Percentiles rank a stretch among this genome's conserved stretches.
These are phyloP conservation scores for Thelephora ganbajun DNA, from an alignment of 768 basidiomycete genomes.

Conservation along the genomic window DNA sequence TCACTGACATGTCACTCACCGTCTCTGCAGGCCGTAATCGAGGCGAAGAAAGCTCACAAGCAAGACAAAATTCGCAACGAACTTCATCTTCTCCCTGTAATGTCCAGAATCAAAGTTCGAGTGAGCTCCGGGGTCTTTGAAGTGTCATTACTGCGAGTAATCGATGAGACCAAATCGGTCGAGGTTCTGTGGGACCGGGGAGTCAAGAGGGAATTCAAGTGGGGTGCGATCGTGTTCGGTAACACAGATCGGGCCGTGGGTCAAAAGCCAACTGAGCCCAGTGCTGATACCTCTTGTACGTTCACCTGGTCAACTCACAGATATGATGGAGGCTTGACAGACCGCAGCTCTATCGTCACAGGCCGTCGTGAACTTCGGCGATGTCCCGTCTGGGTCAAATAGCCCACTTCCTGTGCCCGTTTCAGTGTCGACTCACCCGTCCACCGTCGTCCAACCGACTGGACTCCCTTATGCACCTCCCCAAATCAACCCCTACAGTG, in stretches of 20 bases:
- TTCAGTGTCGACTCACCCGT: background rate
- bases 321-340: too few species aligned
- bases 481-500: background rate
- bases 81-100: conserved; percentile 51
- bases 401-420: too few species aligned
- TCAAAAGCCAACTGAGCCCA: conserved; percentile 52
- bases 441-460: background rate
- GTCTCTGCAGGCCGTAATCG: conserved; percentile 45
- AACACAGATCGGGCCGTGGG: conserved; percentile 52
- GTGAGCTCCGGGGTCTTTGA: conserved; percentile 79
- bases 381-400: too few species aligned
- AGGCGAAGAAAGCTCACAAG: conserved; percentile 61
- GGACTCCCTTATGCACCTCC: background rate
- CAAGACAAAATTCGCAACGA: conserved; percentile 61
- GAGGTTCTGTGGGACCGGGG: conserved; percentile 75
- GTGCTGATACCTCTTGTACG: conserved; percentile 16
- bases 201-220: conserved; percentile 65
- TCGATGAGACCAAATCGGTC: conserved; percentile 56
- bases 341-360: background rate
- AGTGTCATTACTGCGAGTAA: conserved; percentile 60
- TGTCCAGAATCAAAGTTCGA: conserved; percentile 74
- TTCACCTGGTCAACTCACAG: too few species aligned
- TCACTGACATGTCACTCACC: background rate
- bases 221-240: conserved; percentile 72
- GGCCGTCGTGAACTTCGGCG: background rate